Evolutionary conservation across 805 yeast species (phyloP).

Genomic region (Starmerella sp.): DNA sequence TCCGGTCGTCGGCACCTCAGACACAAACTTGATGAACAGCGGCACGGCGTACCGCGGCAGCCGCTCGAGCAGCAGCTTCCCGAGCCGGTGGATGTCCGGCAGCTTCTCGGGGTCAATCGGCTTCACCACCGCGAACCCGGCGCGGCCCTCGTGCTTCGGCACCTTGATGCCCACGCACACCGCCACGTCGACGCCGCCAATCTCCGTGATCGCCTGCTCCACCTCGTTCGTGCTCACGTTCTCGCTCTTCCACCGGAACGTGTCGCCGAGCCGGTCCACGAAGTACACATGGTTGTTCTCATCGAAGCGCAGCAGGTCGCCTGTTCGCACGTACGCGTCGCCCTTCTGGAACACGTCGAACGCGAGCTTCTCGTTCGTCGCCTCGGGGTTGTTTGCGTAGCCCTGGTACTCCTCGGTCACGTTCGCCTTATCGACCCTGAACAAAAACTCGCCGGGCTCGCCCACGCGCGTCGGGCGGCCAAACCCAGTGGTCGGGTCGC

Average conservation of each 20-base stretch:
- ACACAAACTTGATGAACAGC: constrained; percentile 58
- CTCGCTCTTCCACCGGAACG: constrained; percentile 94
- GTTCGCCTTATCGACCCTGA: constrained; percentile 54
- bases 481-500: constrained; percentile 55
- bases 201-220: constrained; percentile 47
- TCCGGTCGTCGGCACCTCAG: constrained; percentile 53
- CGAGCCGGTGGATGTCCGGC: constrained; percentile 34
- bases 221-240: constrained; percentile 91
- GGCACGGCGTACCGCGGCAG: constrained; percentile 85
- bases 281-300: constrained; percentile 61
- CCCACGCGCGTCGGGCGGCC: constrained; percentile 43
- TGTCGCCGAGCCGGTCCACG: constrained; percentile 88
- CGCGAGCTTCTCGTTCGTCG: constrained; percentile 65
- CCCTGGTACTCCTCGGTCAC: constrained; percentile 80
- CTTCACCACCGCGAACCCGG: constrained; percentile 76
- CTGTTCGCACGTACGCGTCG: constrained; percentile 84
- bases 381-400: constrained; percentile 66
- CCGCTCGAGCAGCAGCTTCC: constrained; percentile 31
- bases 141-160: constrained; percentile 86
- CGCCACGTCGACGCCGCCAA: constrained; percentile 40
- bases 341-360: constrained; percentile 69
- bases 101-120: constrained; percentile 31
- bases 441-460: constrained; percentile 81
- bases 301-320: constrained; percentile 68
- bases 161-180: constrained; percentile 81